These are phyloP conservation scores for Talaromyces funiculosus DNA, from an alignment of 2,329 filamentous ascomycete species.

Conservation along the genomic window DNA sequence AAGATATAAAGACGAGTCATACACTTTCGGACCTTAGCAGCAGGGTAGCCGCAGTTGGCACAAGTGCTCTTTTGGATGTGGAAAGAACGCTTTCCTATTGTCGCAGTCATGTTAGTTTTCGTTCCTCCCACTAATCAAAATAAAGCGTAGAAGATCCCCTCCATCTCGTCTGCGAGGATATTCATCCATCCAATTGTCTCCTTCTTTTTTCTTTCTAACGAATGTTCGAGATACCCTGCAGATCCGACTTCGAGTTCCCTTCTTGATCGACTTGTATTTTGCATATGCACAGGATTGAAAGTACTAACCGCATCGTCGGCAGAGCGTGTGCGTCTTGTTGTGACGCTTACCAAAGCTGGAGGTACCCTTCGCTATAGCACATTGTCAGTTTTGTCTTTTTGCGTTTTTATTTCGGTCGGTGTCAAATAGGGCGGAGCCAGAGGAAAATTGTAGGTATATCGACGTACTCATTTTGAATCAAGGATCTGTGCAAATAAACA, in stretches of 20 bases:
- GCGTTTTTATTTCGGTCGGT: conserved; percentile 21
- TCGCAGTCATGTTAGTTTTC: conserved; percentile 28
- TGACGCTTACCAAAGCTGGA: conserved; percentile 74
- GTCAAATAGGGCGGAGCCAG: conserved; percentile 4
- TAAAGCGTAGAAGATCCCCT: neutral
- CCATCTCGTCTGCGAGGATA: conserved; percentile 5
- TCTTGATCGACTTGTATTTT: neutral
- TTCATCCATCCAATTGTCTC: neutral
- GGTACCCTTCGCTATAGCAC: conserved; percentile 60
- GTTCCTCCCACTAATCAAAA: neutral
- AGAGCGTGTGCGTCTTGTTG: conserved; percentile 98
- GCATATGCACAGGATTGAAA: neutral
- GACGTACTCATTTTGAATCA: conserved; percentile 57
- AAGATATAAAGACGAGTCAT: conserved; percentile 44
- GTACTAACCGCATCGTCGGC: conserved; percentile 93
- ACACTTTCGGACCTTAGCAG: conserved; percentile 98
- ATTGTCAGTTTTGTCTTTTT: conserved; percentile 38
- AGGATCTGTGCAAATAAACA: conserved; percentile 30
- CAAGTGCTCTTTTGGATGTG: conserved; percentile 99
- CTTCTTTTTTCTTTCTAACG: neutral
- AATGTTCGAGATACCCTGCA: neutral
- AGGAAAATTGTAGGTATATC: neutral
- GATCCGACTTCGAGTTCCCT: neutral
- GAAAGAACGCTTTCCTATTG: conserved; percentile 82
- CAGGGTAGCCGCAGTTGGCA: conserved; percentile 90